Conservation (phyloP, 768 basidiomycete species). For the Cystoderma amianthinum region DNA sequence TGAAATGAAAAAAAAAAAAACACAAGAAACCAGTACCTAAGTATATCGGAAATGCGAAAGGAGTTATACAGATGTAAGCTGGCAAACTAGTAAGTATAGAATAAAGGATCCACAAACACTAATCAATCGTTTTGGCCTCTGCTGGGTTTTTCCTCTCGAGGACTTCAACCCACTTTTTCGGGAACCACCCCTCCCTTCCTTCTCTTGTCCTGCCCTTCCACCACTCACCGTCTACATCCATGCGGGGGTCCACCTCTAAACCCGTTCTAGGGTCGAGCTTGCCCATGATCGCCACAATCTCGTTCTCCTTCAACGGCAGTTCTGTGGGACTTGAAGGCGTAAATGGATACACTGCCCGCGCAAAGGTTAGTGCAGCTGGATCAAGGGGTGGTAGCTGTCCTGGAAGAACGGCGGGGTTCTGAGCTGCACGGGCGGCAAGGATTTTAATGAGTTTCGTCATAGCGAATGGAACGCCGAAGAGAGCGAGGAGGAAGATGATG, state of each 20-base stretch:
- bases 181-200: conserved; percentile 93
- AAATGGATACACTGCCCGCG: conserved; percentile 76
- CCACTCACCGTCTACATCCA: conserved; percentile 74
- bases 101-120: too few species aligned
- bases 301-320: conserved; percentile 76
- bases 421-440: conserved; percentile 50
- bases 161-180: conserved; percentile 79
- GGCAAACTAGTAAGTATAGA: too few species aligned
- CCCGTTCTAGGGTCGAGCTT: conserved; percentile 70
- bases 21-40: too few species aligned
- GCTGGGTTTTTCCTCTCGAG: conserved; percentile 34
- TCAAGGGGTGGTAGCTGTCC: conserved; percentile 56
- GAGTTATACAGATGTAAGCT: too few species aligned
- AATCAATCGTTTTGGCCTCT: conserved; percentile 1
- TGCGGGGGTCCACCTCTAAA: conserved; percentile 56
- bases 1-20: too few species aligned
- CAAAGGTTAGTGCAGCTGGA: conserved; percentile 78
- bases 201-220: conserved; percentile 93
- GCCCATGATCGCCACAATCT: conserved; percentile 88
- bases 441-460: conserved; percentile 87
- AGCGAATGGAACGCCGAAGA: conserved; percentile 88
- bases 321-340: conserved; percentile 69
- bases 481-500: conserved; percentile 87
- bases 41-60: too few species aligned
- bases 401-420: conserved; percentile 16